phyloP scores from a whole-genome alignment of 495 filamentous ascomycete species.

The Penicillium soppii region DNA sequence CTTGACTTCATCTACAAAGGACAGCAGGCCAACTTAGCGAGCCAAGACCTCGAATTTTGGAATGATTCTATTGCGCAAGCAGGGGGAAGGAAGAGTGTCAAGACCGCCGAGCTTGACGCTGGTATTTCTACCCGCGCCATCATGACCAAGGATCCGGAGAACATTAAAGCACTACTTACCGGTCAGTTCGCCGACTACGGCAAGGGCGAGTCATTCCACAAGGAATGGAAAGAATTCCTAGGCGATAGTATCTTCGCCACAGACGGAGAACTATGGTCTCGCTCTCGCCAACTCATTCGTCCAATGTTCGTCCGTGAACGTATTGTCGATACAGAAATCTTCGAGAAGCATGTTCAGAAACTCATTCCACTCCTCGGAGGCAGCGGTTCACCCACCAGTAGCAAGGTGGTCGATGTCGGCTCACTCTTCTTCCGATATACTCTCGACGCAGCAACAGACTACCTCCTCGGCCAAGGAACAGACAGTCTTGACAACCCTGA shows the following conservation, averaged over 20 bases:
- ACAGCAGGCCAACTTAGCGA: slow-evolving; percentile 45
- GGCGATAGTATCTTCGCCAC: slow-evolving; percentile 80
- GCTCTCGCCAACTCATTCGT: slow-evolving; percentile 70
- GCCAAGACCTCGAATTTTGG: slow-evolving; percentile 64
- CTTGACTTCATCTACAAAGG: slow-evolving; percentile 59
- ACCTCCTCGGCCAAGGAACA: slow-evolving; percentile 76
- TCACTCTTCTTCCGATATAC: slow-evolving; percentile 79
- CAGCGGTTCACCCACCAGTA: slow-evolving; percentile 34
- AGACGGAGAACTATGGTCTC: slow-evolving; percentile 73
- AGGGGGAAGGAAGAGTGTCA: slow-evolving; percentile 29
- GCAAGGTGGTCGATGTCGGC: slow-evolving; percentile 61
- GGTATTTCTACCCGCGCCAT: slow-evolving; percentile 55
- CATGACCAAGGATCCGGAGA: slow-evolving; percentile 64
- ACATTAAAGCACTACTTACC: slow-evolving; percentile 77
- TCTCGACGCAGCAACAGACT: slow-evolving; percentile 80
- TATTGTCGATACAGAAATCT: slow-evolving; percentile 74
- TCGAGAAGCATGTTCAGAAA: slow-evolving; percentile 72
- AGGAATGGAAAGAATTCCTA: slow-evolving; percentile 69
- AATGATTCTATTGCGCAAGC: slow-evolving; percentile 41
- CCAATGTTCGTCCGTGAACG: slow-evolving; percentile 84
- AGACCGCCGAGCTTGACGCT: slow-evolving; percentile 61
- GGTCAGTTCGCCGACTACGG: slow-evolving; percentile 69
- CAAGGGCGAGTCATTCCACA: slow-evolving; percentile 68
- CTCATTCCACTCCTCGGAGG: slow-evolving; percentile 62
- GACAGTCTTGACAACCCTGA: slow-evolving; percentile 62